phyloP scores from a whole-genome alignment of 2,329 filamentous ascomycete genomes.

The Alternaria sp. region DNA sequence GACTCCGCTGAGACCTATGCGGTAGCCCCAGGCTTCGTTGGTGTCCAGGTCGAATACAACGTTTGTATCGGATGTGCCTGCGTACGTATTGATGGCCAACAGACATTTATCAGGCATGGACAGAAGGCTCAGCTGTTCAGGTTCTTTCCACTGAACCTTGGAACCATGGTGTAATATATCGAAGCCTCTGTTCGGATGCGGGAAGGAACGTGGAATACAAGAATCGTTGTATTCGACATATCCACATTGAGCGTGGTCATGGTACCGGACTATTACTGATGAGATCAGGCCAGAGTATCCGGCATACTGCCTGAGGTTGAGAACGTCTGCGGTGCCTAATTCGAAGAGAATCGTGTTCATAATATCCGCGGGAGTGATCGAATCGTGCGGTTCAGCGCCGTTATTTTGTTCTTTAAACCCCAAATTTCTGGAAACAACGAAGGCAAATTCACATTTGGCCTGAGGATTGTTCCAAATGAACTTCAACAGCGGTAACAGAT shows the following conservation, averaged over 20 bases:
- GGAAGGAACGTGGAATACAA: neutral
- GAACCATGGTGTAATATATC: neutral
- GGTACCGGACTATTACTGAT: neutral
- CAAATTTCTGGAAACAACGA: neutral
- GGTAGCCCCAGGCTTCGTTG: neutral
- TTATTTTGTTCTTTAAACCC: rapidly evolving
- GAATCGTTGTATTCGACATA: neutral
- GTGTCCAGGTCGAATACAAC: neutral
- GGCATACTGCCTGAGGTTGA: neutral
- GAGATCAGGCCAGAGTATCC: neutral
- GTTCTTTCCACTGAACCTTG: neutral
- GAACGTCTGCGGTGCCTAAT: neutral
- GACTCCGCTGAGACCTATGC: neutral
- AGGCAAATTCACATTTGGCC: neutral
- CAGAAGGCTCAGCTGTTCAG: neutral
- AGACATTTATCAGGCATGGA: neutral
- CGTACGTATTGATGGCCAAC: neutral
- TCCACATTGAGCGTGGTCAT: rapidly evolving
- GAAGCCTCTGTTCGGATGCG: rapidly evolving
- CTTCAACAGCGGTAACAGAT: neutral
- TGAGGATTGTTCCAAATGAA: neutral
- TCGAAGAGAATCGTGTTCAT: neutral
- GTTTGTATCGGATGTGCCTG: neutral
- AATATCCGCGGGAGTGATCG: neutral
- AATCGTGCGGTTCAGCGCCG: neutral